These are phyloP conservation scores for Gynandropsis gynandra DNA, from an alignment of 345 rosid species.

Conservation along the genomic window DNA sequence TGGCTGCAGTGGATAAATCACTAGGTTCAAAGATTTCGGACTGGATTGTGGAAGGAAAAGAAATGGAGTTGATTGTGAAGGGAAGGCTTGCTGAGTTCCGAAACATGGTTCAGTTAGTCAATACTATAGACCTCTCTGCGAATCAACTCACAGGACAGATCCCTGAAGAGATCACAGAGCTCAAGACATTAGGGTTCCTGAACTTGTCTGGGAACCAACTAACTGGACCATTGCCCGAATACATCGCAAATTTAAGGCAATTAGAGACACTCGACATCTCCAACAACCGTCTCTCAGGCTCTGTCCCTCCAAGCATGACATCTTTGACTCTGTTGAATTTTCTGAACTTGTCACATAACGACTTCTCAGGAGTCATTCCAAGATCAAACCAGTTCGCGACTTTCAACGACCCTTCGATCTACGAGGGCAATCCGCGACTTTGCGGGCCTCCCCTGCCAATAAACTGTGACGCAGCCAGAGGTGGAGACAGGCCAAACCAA, in stretches of 20 bases:
- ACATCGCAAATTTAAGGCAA: constrained; percentile 6
- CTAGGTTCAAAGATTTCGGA: not conserved
- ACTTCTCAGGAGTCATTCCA: constrained; percentile 20
- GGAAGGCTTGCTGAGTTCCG: constrained; percentile 8
- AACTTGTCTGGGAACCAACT: constrained; percentile 25
- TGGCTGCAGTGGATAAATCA: not conserved
- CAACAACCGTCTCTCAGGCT: constrained; percentile 18
- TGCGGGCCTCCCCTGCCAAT: constrained; percentile 13
- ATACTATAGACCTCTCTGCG: constrained; percentile 18
- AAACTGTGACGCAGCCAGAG: constrained; percentile 9
- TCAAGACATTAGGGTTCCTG: constrained; percentile 9
- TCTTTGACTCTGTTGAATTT: constrained; percentile 9
- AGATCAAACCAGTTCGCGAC: constrained; percentile 18
- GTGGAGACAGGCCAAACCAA: not conserved
- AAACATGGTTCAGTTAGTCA: constrained; percentile 10
- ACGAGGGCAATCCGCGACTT: constrained; percentile 18
- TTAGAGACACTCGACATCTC: constrained; percentile 24
- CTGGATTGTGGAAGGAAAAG: not conserved
- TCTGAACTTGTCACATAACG: constrained; percentile 26
- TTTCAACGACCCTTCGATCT: constrained; percentile 18
- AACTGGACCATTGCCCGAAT: constrained; percentile 12
- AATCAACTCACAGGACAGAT: constrained; percentile 14
- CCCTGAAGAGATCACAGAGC: constrained; percentile 16
- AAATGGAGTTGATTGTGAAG: not conserved
- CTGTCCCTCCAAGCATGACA: constrained; percentile 19